Conservation (phyloP, 768 basidiomycete genomes). For the Tremella fuciformis region DNA sequence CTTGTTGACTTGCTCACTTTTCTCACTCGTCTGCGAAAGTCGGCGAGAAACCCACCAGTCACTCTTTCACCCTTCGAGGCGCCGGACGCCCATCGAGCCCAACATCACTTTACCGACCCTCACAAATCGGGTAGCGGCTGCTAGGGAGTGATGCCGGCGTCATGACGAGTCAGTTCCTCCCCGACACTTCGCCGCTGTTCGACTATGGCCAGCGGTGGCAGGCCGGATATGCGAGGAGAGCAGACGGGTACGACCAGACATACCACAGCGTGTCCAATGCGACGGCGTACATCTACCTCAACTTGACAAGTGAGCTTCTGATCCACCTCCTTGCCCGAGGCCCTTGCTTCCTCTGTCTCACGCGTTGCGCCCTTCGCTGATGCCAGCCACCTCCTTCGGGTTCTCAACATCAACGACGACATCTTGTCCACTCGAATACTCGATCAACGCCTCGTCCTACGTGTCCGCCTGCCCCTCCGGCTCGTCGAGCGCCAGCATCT, state of each 20-base stretch:
- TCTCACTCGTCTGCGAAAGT: too few relatives aligned
- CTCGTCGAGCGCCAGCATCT: background rate
- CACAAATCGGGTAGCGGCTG: too few relatives aligned
- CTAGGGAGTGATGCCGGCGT: background rate
- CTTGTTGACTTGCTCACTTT: too few relatives aligned
- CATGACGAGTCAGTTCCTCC: slow-evolving; percentile 29
- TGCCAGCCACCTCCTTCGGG: slow-evolving; percentile 12
- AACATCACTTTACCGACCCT: too few relatives aligned
- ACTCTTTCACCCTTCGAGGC: too few relatives aligned
- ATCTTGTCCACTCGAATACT: slow-evolving; percentile 1
- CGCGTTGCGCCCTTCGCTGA: too few relatives aligned
- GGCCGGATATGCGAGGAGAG: slow-evolving; percentile 19
- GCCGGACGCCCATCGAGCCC: too few relatives aligned
- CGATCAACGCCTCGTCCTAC: slow-evolving; percentile 12
- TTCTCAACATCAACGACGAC: slow-evolving; percentile 5
- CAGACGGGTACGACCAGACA: slow-evolving; percentile 39
- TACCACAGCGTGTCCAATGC: slow-evolving; percentile 23
- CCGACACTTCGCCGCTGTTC: slow-evolving; percentile 41
- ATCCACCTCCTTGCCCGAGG: too few relatives aligned
- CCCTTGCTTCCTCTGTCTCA: too few relatives aligned
- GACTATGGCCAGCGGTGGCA: slow-evolving; percentile 34
- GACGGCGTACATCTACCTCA: slow-evolving; percentile 25
- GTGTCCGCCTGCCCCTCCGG: slow-evolving; percentile 3
- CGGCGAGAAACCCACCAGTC: too few relatives aligned
- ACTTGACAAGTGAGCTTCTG: slow-evolving; percentile 30